Evolutionary conservation across 2,329 filamentous ascomycete genomes (phyloP).

Genomic region (Orbilia blumenaviensis): DNA sequence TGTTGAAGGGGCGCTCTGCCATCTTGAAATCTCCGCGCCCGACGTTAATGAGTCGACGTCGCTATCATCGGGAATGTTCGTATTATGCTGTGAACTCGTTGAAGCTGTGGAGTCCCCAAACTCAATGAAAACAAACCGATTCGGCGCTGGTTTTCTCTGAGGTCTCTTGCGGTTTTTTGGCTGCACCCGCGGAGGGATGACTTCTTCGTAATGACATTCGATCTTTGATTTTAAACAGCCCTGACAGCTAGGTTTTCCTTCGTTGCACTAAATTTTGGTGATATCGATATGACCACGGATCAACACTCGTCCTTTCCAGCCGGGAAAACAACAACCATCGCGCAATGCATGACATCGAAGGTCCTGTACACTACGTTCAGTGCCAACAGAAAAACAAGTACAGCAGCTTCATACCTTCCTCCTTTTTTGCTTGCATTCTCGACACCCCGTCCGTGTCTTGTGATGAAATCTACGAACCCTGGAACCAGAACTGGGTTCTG

Average conservation of each 20-base stretch:
- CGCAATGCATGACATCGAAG: background rate
- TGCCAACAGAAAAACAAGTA: too few relatives aligned
- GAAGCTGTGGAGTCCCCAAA: conserved; percentile 2
- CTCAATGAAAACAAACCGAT: conserved; percentile 50
- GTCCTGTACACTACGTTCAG: too few relatives aligned
- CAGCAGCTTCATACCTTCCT: conserved; percentile 48
- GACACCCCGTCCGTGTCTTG: conserved; percentile 47
- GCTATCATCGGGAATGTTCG: background rate
- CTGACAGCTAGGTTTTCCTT: conserved; percentile 44
- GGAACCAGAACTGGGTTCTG: conserved; percentile 10
- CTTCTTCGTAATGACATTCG: conserved; percentile 45
- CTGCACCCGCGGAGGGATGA: conserved; percentile 39
- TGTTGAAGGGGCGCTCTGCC: conserved; percentile 47
- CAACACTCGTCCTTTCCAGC: background rate
- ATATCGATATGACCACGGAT: conserved; percentile 1
- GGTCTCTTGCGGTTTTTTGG: conserved; percentile 51
- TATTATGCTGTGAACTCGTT: background rate
- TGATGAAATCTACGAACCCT: conserved; percentile 44
- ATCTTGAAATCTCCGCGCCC: background rate
- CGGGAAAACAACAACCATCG: background rate
- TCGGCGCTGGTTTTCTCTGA: conserved; percentile 25
- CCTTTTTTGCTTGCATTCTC: conserved; percentile 49
- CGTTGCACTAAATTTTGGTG: conserved; percentile 37
- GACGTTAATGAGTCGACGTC: background rate
- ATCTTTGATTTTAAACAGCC: conserved; percentile 33